phyloP scores from a whole-genome alignment of 2,329 filamentous ascomycete species.

The Trichoderma sp. region DNA sequence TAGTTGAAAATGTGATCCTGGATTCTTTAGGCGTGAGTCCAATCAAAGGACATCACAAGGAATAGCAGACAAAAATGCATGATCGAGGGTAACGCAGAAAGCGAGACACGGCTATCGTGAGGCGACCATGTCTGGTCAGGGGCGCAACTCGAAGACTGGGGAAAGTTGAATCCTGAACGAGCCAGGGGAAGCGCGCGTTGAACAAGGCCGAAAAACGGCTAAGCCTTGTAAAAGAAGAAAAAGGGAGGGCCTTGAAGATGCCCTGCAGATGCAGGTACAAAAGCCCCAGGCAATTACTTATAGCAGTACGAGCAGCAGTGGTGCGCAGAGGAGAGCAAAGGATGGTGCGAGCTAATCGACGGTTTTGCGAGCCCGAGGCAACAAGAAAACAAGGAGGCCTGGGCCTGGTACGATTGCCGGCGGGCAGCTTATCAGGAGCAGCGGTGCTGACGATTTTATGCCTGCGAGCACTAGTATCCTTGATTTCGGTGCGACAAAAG shows the following conservation, averaged over 20 bases:
- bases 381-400: slow-evolving; percentile 12
- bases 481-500: not conserved
- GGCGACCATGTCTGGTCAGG: slow-evolving; percentile 22
- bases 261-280: not conserved
- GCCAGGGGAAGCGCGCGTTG: not conserved
- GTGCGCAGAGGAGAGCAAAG: not conserved
- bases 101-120: slow-evolving; percentile 4
- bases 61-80: slow-evolving; percentile 29
- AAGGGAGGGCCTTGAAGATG: not conserved
- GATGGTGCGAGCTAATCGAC: not conserved
- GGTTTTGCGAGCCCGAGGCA: not conserved
- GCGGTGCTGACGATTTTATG: not conserved
- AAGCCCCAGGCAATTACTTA: not conserved
- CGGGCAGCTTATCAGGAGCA: slow-evolving; percentile 14
- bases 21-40: slow-evolving; percentile 31
- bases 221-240: not conserved
- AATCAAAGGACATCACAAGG: slow-evolving; percentile 31
- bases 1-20: not conserved
- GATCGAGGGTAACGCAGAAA: slow-evolving; percentile 24
- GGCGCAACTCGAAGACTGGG: not conserved
- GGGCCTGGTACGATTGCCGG: not conserved
- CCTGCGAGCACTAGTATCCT: not conserved
- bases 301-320: not conserved
- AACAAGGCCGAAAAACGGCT: not conserved
- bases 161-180: not conserved